Evolutionary conservation across 441 rosid genomes (phyloP), one percentile per base, ranked within the genome.

Genomic region (Breynia disticha): DNA sequence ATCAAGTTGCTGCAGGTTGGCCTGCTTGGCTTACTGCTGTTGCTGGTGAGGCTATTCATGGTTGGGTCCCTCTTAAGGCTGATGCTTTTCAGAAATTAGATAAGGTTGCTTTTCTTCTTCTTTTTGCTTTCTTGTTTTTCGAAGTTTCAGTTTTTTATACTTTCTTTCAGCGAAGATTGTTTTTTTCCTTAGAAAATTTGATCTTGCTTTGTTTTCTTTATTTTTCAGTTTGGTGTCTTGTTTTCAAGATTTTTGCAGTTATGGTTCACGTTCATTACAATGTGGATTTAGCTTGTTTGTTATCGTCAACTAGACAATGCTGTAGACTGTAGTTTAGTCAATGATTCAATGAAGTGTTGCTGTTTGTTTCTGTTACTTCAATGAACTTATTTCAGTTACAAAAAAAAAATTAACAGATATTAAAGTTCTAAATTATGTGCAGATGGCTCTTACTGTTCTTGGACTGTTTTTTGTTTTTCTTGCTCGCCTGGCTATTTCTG

Each of bases 1-100:
- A 90, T 67, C 96, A 90, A 47, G 93, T 81, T 51, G 93, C 98
- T 15, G 98, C 96, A 3, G 98, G 98, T 0, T 90, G 98, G 98
- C 98, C 98, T 3, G 93, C 86, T 35, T 90, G 98, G 98, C 78
- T 90, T 19, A 83, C 84, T 53, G 89, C 90, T 55, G 98, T 85
- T 46, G 98, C 96, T 50, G 89, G 83, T 35, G 98, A 90, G 68
- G 96, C 98, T 54, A 83, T 90, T 55, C 95, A 80, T 9, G 98
- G 98, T 1, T 87, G 96, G 96, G 75, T 87, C 43, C 98, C 98
- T 0, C 88, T 85, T 52, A 80, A 83, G 46, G 72, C 84, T 1
- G 98, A 90, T 43, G 75, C 90, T 21, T 90, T 60, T 57, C 87
- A 90, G 80, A 90, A 87, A 74, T 72, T 87, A 50, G 98, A 90